Evolutionary conservation across 1,284 basidiomycete genomes (phyloP), one percentile per base, ranked within the genome.

Genomic region (Apiotrichum mycotoxinovorans): DNA sequence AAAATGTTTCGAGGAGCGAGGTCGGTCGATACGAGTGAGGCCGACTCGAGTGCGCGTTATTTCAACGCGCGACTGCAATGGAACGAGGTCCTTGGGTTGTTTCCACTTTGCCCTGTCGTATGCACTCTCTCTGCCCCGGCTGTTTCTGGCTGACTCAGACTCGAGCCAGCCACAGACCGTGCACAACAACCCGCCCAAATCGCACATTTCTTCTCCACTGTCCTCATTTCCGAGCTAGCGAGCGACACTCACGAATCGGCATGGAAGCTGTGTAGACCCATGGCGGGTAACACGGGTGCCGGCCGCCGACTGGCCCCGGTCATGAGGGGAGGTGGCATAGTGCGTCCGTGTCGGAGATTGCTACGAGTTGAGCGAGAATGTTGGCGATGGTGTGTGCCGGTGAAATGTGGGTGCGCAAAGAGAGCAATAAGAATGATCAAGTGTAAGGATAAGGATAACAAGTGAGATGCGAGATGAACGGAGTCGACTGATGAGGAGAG

Each of bases 251-350:
- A 74, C 76, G 74, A 75, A 52, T 76, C 76, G 46, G 72, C 70
- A 56, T 76, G 74, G 60, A 74, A 76, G 53, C 68, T 70, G 59
- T 76, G 71, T 40, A 77, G 57, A 9, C 75, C 74, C 63, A 75
- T 70, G 14, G 70, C 76, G 2, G 76, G 75, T 15, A 78, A 58
- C 23, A 76, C 75, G 9, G 75, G 76, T 25, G 73, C 75, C 14
- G 68, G 69, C 15, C 60, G 57, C 57, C 70, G 69, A 62, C 69
- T 67, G 27, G 64, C 66, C 51, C 65, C 66, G 18, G 63, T 51
- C 22, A 60, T 57, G 49, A 62, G 66, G 42, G 44, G 62, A 14
- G 45, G 55, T 4, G 54, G 37, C 59, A 61, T 61, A 4, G 54
- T 40, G 44, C 18, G 17, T 12, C 23, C 14, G 25, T 12, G 25